Conservation (phyloP, 2,329 filamentous ascomycete species). For the Thielaviopsis cerberus region DNA sequence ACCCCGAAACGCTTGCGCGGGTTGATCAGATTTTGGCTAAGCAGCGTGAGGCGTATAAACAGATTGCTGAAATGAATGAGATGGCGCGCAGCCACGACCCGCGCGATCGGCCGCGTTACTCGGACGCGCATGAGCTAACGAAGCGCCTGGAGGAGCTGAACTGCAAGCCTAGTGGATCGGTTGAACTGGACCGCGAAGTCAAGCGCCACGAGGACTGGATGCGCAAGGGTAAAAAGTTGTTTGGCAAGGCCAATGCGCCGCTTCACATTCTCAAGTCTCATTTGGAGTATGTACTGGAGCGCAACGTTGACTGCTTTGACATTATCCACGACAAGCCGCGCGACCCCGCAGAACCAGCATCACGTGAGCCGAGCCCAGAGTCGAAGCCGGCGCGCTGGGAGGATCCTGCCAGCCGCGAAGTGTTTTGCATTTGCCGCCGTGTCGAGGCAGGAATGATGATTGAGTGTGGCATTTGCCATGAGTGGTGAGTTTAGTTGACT, state of each 20-base stretch:
- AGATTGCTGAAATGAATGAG: constrained; percentile 66
- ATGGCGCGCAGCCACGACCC: constrained; percentile 59
- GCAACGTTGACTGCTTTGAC: constrained; percentile 83
- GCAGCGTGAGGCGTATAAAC: constrained; percentile 80
- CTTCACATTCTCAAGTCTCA: constrained; percentile 88
- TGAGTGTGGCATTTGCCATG: constrained; percentile 91
- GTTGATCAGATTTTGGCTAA: constrained; percentile 90
- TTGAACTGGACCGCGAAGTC: constrained; percentile 84
- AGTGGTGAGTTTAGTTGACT: constrained; percentile 73
- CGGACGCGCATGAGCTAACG: constrained; percentile 78
- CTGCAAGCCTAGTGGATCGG: constrained; percentile 75
- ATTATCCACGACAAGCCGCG: constrained; percentile 67
- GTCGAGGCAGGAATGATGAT: constrained; percentile 98
- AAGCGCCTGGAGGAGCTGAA: constrained; percentile 75
- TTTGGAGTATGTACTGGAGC: constrained; percentile 79
- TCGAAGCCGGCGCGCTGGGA: constrained; percentile 37
- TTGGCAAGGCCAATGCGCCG: constrained; percentile 93
- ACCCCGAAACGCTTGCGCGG: constrained; percentile 55
- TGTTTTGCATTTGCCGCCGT: constrained; percentile 91
- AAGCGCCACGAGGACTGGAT: constrained; percentile 98
- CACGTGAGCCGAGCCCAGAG: constrained; percentile 51
- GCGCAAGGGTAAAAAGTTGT: constrained; percentile 90
- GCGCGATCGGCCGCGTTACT: constrained; percentile 64
- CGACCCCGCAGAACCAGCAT: constrained; percentile 78
- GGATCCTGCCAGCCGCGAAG: constrained; percentile 49